phyloP scores from a whole-genome alignment of 2,329 filamentous ascomycete species.

The Arthrobotrys megalospora region DNA sequence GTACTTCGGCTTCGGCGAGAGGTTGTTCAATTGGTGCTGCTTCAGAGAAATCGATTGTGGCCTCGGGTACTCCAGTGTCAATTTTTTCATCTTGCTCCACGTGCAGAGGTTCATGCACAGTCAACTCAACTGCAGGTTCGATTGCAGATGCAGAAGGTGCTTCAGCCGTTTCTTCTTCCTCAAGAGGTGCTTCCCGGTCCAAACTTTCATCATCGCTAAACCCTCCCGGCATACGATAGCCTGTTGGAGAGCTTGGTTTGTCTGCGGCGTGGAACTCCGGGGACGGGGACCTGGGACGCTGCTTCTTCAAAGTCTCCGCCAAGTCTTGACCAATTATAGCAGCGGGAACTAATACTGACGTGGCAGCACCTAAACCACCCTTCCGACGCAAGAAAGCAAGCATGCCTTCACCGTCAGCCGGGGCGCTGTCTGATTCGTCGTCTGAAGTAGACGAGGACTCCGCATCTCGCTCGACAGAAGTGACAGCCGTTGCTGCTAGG shows the following conservation, averaged over 20 bases:
- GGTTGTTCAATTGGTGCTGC: conserved; percentile 8
- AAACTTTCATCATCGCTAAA: conserved; percentile 46
- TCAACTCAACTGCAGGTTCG: conserved; percentile 6
- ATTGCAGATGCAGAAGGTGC: conserved; percentile 8
- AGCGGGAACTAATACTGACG: conserved; percentile 51
- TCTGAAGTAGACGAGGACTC: conserved; percentile 43
- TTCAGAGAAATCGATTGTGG: not conserved
- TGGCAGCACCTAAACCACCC: conserved; percentile 51
- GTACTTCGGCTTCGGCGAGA: conserved; percentile 23
- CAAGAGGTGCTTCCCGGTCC: conserved; percentile 22
- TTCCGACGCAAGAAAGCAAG: conserved; percentile 52
- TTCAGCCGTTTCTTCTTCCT: conserved; percentile 25
- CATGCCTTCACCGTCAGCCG: conserved; percentile 51
- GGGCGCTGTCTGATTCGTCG: conserved; percentile 51
- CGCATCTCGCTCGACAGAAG: conserved; percentile 37
- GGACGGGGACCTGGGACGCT: conserved; percentile 21
- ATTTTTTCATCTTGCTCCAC: not conserved
- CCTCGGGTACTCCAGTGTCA: conserved; percentile 10
- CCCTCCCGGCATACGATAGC: conserved; percentile 49
- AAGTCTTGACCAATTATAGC: conserved; percentile 43
- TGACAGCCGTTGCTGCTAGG: conserved; percentile 45
- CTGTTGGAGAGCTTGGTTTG: conserved; percentile 34
- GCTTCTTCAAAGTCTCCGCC: conserved; percentile 34
- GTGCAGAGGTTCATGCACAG: conserved; percentile 15
- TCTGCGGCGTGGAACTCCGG: conserved; percentile 40